Conservation (phyloP, 108 stramenopile genomes). For the Schizochytrium sp. region DNA sequence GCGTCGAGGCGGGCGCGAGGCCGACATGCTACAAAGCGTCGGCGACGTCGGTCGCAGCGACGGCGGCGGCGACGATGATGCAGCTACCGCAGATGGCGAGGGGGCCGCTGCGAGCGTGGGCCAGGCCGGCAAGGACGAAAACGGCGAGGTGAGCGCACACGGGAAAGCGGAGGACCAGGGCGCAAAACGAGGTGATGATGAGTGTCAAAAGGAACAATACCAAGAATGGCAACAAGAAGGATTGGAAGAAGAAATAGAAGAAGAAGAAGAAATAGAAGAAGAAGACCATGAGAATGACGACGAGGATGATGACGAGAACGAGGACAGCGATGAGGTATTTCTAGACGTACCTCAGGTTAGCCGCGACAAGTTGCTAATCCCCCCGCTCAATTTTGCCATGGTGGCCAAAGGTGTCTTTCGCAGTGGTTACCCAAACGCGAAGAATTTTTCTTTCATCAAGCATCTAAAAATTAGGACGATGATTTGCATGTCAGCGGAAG, state of each 20-base stretch:
- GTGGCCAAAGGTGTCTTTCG: conserved; percentile 24
- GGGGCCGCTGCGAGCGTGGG: too few relatives aligned
- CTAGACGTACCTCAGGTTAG: conserved; percentile 6
- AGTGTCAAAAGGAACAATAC: not conserved
- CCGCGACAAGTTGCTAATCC: not conserved
- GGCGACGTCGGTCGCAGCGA: not conserved
- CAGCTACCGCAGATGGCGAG: too few relatives aligned
- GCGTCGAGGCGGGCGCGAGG: too few relatives aligned
- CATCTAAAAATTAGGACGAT: not conserved
- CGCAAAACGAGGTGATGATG: too few relatives aligned
- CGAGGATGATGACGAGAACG: not conserved
- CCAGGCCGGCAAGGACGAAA: too few relatives aligned
- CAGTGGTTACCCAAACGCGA: conserved; percentile 12
- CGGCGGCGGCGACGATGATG: too few relatives aligned
- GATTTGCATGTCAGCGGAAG: conserved; percentile 21
- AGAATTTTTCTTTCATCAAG: conserved; percentile 23
- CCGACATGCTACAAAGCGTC: too few relatives aligned
- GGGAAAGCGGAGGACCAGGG: too few relatives aligned
- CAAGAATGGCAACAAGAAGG: not conserved
- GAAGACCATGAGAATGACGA: not conserved
- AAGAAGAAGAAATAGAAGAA: too few relatives aligned
- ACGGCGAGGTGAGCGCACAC: too few relatives aligned
- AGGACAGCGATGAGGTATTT: not conserved
- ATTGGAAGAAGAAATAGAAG: too few relatives aligned
- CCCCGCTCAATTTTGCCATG: conserved; percentile 27